Percentiles rank a stretch among this genome's conserved stretches.
Evolutionary conservation across 306 rosid genomes (phyloP).

Genomic region (Elaeagnus macrophylla): DNA sequence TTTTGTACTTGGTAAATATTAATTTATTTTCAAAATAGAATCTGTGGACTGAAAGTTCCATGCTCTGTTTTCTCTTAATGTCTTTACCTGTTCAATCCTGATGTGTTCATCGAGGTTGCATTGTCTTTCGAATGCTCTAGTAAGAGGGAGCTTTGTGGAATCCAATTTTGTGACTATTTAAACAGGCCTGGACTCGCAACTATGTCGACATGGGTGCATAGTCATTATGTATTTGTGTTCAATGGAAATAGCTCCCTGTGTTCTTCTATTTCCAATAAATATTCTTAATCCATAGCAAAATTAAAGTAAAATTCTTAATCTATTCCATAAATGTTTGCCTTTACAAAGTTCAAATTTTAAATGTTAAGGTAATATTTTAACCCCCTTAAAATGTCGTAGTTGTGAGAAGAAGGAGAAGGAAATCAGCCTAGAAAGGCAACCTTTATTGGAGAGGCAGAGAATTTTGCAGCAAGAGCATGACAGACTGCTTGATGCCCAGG

Average conservation of each 20-base stretch:
- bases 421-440: constrained; percentile 65
- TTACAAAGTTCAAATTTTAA: not conserved
- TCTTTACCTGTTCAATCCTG: too few relatives aligned
- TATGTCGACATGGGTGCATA: not conserved
- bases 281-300: not conserved
- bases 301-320: constrained; percentile 8
- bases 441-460: constrained; percentile 73
- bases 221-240: not conserved
- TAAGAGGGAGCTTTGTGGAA: not conserved
- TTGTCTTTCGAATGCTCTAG: not conserved
- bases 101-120: too few relatives aligned
- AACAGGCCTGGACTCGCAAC: not conserved
- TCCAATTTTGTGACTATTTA: not conserved
- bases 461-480: constrained; percentile 77
- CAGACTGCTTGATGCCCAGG: constrained; percentile 71
- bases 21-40: too few relatives aligned
- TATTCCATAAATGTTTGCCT: not conserved
- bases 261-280: not conserved
- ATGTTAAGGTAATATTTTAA: too few relatives aligned
- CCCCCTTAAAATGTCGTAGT: constrained; percentile 22
- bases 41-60: too few relatives aligned
- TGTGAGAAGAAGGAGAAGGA: constrained; percentile 86
- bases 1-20: too few relatives aligned
- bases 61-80: too few relatives aligned
- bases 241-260: not conserved